Evolutionary conservation across 306 rosid genomes (phyloP), one percentile per base, ranked within the genome.

Genomic region (Comarum palustre): DNA sequence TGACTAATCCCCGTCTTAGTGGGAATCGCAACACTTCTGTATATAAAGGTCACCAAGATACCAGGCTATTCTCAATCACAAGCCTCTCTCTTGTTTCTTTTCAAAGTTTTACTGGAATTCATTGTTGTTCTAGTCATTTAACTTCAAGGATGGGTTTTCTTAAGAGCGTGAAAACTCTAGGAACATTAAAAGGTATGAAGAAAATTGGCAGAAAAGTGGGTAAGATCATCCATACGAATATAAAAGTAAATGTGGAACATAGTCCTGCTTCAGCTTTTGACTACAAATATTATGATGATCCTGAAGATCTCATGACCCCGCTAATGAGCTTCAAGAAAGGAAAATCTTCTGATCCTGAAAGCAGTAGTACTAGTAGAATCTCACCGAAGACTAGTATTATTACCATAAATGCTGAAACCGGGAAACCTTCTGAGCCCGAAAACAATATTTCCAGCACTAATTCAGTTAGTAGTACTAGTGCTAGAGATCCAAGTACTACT

Each of bases 331-430:
- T n/a, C 58, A 2, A 52, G 27, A 52, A 52, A 1, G 14, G 58
- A 52, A 7, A n/a, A 52, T 52, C 12, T 52, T 15, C 8, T 16
- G 20, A 48, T 17, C 20, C 19, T 17, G 54, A 48, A 47, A 14
- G 52, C 52, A 12, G 4, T 1, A 50, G 22, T 6, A 50, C 16
- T 50, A 20, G 1, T 16, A 7, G 42, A 38, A 38, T 5, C 8
- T 17, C 55, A 17, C 7, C 1, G n/a, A 50, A 7, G 20, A 50
- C 57, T 0, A 10, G 14, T 79, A 68, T 4, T 15, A 17, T 16
- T 85, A 82, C 55, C 50, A 13, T 14, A 45, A 13, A 13, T 45
- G 50, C 12, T 45, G 50, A 45, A 45, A 45, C 48, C 17, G 11
- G 55, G 22, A 50, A 50, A n/a, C n/a, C 22, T 50, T 50, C 55